These are phyloP conservation scores for Umbelopsis sp. DNA, from an alignment of 371 early-diverging fungal genomes.

Conservation along the genomic window DNA sequence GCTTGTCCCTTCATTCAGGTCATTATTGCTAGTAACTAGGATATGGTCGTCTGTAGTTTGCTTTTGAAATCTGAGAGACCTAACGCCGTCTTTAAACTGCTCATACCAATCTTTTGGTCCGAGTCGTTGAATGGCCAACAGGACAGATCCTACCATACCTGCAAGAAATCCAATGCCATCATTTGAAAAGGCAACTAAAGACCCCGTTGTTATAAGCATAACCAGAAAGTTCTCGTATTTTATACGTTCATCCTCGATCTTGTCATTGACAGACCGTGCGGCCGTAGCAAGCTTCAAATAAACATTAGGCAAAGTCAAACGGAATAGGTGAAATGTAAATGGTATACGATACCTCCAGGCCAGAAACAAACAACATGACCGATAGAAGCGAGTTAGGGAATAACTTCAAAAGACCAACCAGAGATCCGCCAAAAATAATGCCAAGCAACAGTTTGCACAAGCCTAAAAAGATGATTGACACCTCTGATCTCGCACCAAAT, in stretches of 20 bases:
- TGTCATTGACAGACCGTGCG: conserved; percentile 60
- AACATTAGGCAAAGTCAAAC: not conserved
- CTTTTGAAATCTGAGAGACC: not conserved
- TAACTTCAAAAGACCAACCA: conserved; percentile 67
- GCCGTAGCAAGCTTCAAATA: conserved; percentile 58
- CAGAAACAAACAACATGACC: conserved; percentile 86
- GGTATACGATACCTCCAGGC: conserved; percentile 55
- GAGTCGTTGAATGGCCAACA: conserved; percentile 47
- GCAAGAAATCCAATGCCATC: conserved; percentile 84
- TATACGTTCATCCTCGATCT: conserved; percentile 35
- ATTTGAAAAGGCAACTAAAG: conserved; percentile 74
- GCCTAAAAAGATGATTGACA: conserved; percentile 80
- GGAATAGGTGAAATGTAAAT: not conserved
- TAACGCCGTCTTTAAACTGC: conserved; percentile 10
- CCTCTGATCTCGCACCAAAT: conserved; percentile 88
- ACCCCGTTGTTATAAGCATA: conserved; percentile 70
- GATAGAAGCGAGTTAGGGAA: conserved; percentile 83
- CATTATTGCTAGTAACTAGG: not conserved
- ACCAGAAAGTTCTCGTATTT: conserved; percentile 68
- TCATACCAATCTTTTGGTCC: conserved; percentile 33
- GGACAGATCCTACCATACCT: conserved; percentile 59
- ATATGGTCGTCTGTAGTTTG: not conserved
- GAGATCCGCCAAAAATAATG: conserved; percentile 78
- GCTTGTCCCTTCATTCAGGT: not conserved
- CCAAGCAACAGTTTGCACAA: conserved; percentile 75